Conservation (phyloP, 257 asterid genomes). For the Anisodus tanguticus region DNA sequence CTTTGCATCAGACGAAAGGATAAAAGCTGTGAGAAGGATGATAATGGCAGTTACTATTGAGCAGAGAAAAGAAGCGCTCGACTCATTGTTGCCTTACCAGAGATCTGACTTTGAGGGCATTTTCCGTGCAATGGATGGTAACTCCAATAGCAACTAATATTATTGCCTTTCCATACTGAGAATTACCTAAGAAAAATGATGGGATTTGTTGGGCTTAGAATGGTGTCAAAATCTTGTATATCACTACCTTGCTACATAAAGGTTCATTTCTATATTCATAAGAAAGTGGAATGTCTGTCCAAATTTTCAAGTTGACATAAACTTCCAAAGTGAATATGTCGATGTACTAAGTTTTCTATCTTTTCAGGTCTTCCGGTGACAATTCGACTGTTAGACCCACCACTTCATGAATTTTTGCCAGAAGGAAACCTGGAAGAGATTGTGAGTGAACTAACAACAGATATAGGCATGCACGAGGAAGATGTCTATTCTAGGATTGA, state of each 20-base stretch:
- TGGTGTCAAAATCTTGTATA: background rate
- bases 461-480: constrained; percentile 79
- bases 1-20: constrained; percentile 97
- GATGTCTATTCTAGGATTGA: constrained; percentile 81
- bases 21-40: constrained; percentile 93
- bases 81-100: constrained; percentile 84
- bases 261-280: background rate
- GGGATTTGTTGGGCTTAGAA: background rate
- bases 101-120: constrained; percentile 93
- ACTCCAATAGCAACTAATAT: background rate
- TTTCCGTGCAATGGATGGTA: constrained; percentile 99
- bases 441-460: constrained; percentile 64
- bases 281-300: background rate
- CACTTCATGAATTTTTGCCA: constrained; percentile 93
- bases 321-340: constrained; percentile 17
- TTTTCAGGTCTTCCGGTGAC: constrained; percentile 89
- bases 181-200: background rate
- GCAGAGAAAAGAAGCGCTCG: constrained; percentile 81
- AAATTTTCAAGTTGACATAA: constrained; percentile 14
- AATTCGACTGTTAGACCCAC: constrained; percentile 92
- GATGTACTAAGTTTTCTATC: background rate
- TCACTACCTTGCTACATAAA: background rate
- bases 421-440: constrained; percentile 91
- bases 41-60: constrained; percentile 85
- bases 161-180: background rate